These are phyloP conservation scores for Diaporthe citriasiana DNA, from an alignment of 2,329 filamentous ascomycete genomes.

Conservation along the genomic window DNA sequence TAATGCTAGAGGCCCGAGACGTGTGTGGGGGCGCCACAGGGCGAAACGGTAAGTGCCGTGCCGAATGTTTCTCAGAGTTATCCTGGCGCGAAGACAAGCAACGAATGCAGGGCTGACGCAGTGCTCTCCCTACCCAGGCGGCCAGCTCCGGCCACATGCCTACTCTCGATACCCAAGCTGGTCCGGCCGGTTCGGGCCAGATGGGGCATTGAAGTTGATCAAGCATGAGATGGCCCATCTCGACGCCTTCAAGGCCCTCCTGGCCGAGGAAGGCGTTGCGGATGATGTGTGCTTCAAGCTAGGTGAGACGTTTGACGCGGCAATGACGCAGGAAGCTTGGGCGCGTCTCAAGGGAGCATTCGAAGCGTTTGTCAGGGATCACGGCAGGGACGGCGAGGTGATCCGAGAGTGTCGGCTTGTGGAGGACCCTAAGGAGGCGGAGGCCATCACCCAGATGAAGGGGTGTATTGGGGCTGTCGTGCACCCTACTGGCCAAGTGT, in stretches of 20 bases:
- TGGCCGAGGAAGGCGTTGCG: slow-evolving; percentile 44
- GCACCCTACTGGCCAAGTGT: slow-evolving; percentile 47
- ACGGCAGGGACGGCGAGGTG: slow-evolving; percentile 49
- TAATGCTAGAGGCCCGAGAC: slow-evolving; percentile 44
- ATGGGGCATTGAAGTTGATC: slow-evolving; percentile 50
- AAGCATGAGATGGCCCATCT: slow-evolving; percentile 50
- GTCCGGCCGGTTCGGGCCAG: slow-evolving; percentile 48
- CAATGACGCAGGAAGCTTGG: slow-evolving; percentile 52
- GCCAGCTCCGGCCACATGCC: slow-evolving; percentile 45
- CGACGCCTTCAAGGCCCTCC: slow-evolving; percentile 39
- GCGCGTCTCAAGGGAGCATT: slow-evolving; percentile 47
- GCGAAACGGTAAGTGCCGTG: slow-evolving; percentile 45
- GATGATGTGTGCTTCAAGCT: slow-evolving; percentile 50
- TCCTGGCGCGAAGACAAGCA: not conserved
- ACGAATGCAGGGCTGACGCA: slow-evolving; percentile 8
- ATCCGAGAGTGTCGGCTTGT: slow-evolving; percentile 45
- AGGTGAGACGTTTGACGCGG: slow-evolving; percentile 52
- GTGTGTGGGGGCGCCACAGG: slow-evolving; percentile 45
- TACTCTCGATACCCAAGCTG: slow-evolving; percentile 51
- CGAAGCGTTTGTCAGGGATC: slow-evolving; percentile 48
- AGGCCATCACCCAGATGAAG: slow-evolving; percentile 51
- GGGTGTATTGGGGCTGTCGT: slow-evolving; percentile 48
- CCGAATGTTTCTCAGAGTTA: too few relatives aligned
- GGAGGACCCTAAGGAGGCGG: slow-evolving; percentile 46
- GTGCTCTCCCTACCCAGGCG: slow-evolving; percentile 29